Evolutionary conservation across 2,329 filamentous ascomycete species (phyloP).

Genomic region (Fusarium duplospermum): DNA sequence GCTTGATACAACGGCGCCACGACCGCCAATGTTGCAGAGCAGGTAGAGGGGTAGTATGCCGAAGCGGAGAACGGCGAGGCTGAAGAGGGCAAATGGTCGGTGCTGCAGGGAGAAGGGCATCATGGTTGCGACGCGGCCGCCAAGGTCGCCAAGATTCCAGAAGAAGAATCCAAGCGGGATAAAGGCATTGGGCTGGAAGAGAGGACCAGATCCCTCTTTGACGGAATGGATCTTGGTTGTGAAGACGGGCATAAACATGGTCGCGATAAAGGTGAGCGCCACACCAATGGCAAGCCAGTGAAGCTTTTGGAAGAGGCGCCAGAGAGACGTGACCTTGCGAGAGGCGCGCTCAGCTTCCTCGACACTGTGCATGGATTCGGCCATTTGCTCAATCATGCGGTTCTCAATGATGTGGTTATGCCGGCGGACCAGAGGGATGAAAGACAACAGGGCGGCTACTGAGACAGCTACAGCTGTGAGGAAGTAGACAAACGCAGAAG

Average conservation of each 20-base stretch:
- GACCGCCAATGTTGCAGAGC: conserved; percentile 86
- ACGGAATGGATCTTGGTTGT: conserved; percentile 73
- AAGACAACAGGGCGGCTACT: conserved; percentile 74
- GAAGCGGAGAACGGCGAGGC: conserved; percentile 72
- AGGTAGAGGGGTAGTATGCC: conserved; percentile 86
- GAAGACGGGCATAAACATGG: conserved; percentile 97
- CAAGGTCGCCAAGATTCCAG: conserved; percentile 91
- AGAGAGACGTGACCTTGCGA: conserved; percentile 67
- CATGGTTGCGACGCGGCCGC: conserved; percentile 77
- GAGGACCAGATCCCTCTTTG: conserved; percentile 54
- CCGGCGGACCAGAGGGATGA: conserved; percentile 76
- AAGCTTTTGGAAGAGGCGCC: conserved; percentile 79
- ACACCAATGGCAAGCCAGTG: conserved; percentile 82
- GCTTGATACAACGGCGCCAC: conserved; percentile 78
- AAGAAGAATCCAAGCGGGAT: conserved; percentile 91
- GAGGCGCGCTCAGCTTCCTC: conserved; percentile 64
- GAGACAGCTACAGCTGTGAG: conserved; percentile 86
- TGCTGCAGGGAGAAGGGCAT: conserved; percentile 68
- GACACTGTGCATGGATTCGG: conserved; percentile 61
- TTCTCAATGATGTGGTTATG: conserved; percentile 65
- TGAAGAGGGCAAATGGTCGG: conserved; percentile 75
- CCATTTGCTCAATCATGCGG: conserved; percentile 61
- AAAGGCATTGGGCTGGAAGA: conserved; percentile 81
- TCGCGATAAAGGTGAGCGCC: conserved; percentile 82
- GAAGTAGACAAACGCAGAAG: conserved; percentile 90